A percentile compares a stretch with the other conserved stretches of the same genome.
These are phyloP conservation scores for Hypericum perforatum DNA, from an alignment of 345 rosid species.

Conservation along the genomic window DNA sequence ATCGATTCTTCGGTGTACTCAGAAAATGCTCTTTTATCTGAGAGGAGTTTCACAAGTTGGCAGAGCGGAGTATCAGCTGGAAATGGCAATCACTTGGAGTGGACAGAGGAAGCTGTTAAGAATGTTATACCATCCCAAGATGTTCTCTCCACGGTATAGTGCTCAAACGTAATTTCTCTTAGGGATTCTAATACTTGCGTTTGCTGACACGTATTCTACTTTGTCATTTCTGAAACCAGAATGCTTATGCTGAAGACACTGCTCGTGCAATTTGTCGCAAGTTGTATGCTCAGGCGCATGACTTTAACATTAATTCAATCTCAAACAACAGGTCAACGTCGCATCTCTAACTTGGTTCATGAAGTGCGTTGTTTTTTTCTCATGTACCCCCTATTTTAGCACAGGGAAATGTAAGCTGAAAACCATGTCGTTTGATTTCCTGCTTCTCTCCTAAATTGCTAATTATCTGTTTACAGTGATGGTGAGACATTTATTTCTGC, in stretches of 20 bases:
- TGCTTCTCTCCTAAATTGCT: constrained; percentile 14
- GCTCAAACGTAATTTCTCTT: background rate
- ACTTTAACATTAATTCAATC: constrained; percentile 79
- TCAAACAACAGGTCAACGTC: constrained; percentile 72
- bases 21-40: constrained; percentile 50
- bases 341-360: constrained; percentile 1
- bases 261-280: constrained; percentile 45
- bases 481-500: constrained; percentile 66
- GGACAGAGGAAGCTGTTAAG: constrained; percentile 22
- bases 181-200: background rate
- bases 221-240: constrained; percentile 26
- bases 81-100: constrained; percentile 31
- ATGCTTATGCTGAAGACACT: constrained; percentile 30
- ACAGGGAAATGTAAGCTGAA: background rate
- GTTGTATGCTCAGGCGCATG: constrained; percentile 59
- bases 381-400: background rate
- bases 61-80: constrained; percentile 12
- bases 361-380: background rate
- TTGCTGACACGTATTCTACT: background rate
- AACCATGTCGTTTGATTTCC: constrained; percentile 1
- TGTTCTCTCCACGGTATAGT: constrained; percentile 29
- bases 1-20: constrained; percentile 28
- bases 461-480: constrained; percentile 37
- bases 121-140: constrained; percentile 18
- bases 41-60: constrained; percentile 38